Base-by-base conservation (phyloP, 352 stramenopile species). In the Phytophthora pluvialis region DNA sequence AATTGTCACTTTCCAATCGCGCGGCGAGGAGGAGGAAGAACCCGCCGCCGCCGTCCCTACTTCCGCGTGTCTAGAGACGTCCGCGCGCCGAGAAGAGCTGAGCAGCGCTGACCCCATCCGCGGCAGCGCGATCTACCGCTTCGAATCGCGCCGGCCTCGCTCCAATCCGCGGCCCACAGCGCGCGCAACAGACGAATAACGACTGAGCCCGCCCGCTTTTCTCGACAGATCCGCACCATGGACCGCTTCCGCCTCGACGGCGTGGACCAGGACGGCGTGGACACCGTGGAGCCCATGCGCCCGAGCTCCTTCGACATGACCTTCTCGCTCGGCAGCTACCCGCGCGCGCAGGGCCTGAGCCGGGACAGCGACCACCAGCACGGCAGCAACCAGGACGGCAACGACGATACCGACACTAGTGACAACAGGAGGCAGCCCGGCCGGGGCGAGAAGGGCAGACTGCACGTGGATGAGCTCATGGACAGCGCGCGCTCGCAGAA, bases 251-350 rank as follows among this genome's bases (percentile, higher is more conserved):
- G 80, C 47, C 63, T 91, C 10, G 82, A 94, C 36, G 84, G 90
- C 58, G 82, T 93, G 57, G 84, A 93, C 55, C 79, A 89, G 49
- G 77, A 88, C 52, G 75, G 71, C 44, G 92, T 86, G 44, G 88
- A 95, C 68, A 86, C 75, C 3, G 82, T 95, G 12, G 88, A 94
- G 75, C 88, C 88, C 46, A 88, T 94, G 75, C 88, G 88, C 4
- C 76, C 88, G n/a, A 93, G 88, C 63, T 94, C 86, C 29, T 95
- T 95, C 66, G 86, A 95, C 79, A 90, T 92, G 81, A 92, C 83
- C 64, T 93, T 93, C 73, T 92, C 82, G 31, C 81, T 93, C 8
- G 80, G 79, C 56, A 75, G 72, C 70, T 78, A 88, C 64, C 70
- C 74, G 47, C 44, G 36, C 31, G 43, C 58, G 7, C 60, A 70